phyloP scores from a whole-genome alignment of 31 red algal species.

The Porphyra umbilicalis region DNA sequence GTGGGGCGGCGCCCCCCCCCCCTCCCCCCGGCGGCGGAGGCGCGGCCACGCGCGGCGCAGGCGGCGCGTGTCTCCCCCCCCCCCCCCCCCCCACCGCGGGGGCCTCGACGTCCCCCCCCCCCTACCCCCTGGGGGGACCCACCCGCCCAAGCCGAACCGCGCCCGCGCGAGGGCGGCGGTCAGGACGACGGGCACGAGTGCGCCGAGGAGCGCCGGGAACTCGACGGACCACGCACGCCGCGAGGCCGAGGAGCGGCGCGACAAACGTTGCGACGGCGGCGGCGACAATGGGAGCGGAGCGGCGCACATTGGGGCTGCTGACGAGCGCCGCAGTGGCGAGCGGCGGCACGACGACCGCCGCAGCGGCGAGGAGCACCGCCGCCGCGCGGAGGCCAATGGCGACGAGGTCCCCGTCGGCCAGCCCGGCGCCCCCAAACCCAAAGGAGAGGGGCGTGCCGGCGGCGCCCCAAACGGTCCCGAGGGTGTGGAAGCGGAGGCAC shows the following conservation, averaged over 20 bases:
- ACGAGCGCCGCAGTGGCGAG: neutral
- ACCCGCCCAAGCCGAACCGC: neutral
- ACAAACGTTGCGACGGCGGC: neutral
- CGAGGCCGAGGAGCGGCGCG: neutral
- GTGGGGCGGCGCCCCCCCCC: too few species aligned
- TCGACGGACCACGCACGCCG: neutral
- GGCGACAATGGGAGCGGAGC: neutral
- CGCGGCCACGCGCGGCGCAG: too few species aligned
- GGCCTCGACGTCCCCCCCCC: too few species aligned
- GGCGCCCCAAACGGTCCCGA: neutral
- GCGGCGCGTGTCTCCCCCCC: too few species aligned
- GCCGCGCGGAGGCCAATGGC: neutral
- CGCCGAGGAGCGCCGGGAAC: neutral
- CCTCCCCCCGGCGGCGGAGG: too few species aligned
- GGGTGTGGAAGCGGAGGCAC: neutral
- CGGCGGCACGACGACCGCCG: neutral
- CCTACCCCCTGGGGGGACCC: too few species aligned
- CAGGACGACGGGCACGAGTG: neutral
- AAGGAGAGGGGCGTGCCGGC: neutral
- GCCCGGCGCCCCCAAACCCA: neutral
- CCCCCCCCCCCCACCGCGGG: too few species aligned
- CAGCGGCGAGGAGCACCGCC: neutral
- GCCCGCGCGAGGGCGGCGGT: neutral
- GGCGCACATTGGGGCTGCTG: neutral
- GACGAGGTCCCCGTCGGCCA: neutral